Conservation (phyloP, 1,284 basidiomycete genomes). For the Clitocybe nebularis region DNA sequence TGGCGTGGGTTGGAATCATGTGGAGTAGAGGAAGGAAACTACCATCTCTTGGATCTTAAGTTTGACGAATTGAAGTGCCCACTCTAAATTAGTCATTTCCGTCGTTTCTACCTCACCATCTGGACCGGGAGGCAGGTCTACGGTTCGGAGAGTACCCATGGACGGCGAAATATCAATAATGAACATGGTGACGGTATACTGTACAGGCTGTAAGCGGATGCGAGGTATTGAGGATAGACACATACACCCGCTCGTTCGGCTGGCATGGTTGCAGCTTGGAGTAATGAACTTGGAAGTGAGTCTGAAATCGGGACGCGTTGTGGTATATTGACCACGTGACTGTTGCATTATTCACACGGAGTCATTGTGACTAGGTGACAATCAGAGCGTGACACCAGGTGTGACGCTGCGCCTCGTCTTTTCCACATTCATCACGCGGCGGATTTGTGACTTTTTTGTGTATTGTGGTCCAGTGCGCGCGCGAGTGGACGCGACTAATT, state of each 20-base stretch:
- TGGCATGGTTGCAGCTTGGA: slow-evolving; percentile 48
- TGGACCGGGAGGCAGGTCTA: slow-evolving; percentile 52
- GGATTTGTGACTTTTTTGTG: slow-evolving; percentile 27
- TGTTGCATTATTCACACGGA: slow-evolving; percentile 16
- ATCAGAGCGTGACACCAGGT: slow-evolving; percentile 15
- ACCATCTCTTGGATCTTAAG: slow-evolving; percentile 90
- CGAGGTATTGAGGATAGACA: slow-evolving; percentile 12
- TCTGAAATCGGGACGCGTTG: slow-evolving; percentile 23
- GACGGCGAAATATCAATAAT: slow-evolving; percentile 84
- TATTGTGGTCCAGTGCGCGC: slow-evolving; percentile 14
- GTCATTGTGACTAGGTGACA: slow-evolving; percentile 18
- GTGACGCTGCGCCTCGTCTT: slow-evolving; percentile 16
- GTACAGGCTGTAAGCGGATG: slow-evolving; percentile 7
- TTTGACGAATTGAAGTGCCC: slow-evolving; percentile 82
- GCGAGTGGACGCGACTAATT: slow-evolving; percentile 21
- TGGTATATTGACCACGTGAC: slow-evolving; percentile 29
- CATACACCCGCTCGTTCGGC: slow-evolving; percentile 73
- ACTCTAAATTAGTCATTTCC: slow-evolving; percentile 75
- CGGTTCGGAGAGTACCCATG: slow-evolving; percentile 65
- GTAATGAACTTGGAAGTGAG: slow-evolving; percentile 12
- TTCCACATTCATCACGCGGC: not conserved
- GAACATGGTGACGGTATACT: slow-evolving; percentile 85
- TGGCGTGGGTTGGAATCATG: slow-evolving; percentile 1
- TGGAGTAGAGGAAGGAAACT: slow-evolving; percentile 5
- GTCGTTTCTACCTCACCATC: slow-evolving; percentile 46